Conservation (phyloP, 148 eudicot genomes). For the Heliosperma pusillum region DNA sequence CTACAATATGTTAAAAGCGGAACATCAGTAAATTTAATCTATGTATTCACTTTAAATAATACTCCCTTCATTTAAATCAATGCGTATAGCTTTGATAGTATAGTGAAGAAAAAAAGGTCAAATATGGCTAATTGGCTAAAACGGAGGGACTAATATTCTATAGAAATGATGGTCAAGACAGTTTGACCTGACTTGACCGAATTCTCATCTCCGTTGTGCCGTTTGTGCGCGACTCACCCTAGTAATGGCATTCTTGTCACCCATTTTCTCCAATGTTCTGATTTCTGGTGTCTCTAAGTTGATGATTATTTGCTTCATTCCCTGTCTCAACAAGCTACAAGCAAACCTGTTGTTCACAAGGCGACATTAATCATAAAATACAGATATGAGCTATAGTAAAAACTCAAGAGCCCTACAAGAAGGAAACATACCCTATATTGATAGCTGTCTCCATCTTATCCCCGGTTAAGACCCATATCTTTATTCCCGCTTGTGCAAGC, state of each 20-base stretch:
- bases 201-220: neutral
- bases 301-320: constrained; percentile 81
- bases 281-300: constrained; percentile 74
- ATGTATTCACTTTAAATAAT: neutral
- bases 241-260: constrained; percentile 55
- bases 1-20: constrained; percentile 29
- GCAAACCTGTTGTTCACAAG: constrained; percentile 52
- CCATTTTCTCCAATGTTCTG: constrained; percentile 58
- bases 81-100: neutral
- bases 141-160: no score
- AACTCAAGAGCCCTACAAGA: neutral
- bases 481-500: constrained; percentile 99
- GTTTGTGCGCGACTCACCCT: constrained; percentile 42
- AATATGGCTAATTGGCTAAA: no score
- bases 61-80: neutral
- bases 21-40: constrained; percentile 2
- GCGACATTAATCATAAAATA: constrained; percentile 23
- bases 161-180: neutral
- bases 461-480: constrained; percentile 99
- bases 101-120: no score
- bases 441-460: constrained; percentile 99
- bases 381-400: neutral
- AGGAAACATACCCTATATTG: constrained; percentile 75
- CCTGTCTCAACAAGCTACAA: constrained; percentile 94
- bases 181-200: neutral